These are phyloP conservation scores for Globisporangium canariense DNA, from an alignment of 352 stramenopile species.

Conservation along the genomic window DNA sequence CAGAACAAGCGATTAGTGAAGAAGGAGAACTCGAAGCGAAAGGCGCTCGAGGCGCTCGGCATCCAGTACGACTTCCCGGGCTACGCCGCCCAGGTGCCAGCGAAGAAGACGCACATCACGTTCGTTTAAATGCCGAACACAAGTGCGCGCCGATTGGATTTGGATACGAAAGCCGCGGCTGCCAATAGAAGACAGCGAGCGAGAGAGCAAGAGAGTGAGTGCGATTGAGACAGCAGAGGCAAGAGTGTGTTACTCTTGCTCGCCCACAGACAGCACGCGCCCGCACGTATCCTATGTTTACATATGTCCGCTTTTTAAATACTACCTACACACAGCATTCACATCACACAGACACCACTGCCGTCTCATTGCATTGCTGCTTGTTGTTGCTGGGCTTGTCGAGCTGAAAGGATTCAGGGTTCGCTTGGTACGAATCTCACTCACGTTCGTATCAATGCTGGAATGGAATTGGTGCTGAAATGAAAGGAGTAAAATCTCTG, in stretches of 20 bases:
- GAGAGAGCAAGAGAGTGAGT: background rate
- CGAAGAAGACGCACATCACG: slow-evolving; percentile 75
- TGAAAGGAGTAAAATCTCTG: too few species aligned
- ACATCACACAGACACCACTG: background rate
- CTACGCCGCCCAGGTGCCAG: slow-evolving; percentile 58
- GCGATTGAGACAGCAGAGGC: background rate
- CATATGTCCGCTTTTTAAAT: slow-evolving; percentile 12
- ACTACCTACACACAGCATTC: slow-evolving; percentile 1
- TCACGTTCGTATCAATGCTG: too few species aligned
- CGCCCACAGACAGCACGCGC: slow-evolving; percentile 3
- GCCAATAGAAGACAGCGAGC: slow-evolving; percentile 4
- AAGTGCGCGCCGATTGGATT: slow-evolving; percentile 12
- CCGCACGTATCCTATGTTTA: slow-evolving; percentile 13
- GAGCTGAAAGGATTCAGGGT: too few species aligned
- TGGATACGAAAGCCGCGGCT: background rate
- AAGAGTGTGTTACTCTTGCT: background rate
- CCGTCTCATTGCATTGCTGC: background rate
- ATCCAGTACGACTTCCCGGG: slow-evolving; percentile 87
- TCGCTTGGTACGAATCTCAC: too few species aligned
- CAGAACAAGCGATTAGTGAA: slow-evolving; percentile 69
- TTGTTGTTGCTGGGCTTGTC: too few species aligned
- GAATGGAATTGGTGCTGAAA: too few species aligned
- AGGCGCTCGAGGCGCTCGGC: slow-evolving; percentile 66
- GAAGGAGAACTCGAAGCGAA: slow-evolving; percentile 79
- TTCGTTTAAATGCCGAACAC: slow-evolving; percentile 34